Evolutionary conservation across 768 basidiomycete species (phyloP).

Genomic region (Vishniacozyma victoriae): DNA sequence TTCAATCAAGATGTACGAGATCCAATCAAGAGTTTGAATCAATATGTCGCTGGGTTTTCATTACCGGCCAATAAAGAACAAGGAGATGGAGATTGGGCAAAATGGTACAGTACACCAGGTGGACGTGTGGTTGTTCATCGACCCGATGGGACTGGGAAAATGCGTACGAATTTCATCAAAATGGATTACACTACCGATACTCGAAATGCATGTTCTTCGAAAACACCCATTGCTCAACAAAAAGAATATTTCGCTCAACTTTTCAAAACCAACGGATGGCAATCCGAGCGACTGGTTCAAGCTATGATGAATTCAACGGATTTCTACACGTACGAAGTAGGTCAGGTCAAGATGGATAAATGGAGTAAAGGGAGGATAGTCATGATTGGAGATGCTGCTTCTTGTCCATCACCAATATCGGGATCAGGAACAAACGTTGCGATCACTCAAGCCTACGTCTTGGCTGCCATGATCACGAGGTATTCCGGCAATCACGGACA

Average conservation of each 20-base stretch:
- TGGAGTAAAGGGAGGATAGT: conserved; percentile 16
- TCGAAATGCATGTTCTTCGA: too few species aligned
- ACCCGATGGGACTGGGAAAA: conserved; percentile 2
- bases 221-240: too few species aligned
- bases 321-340: conserved; percentile 20
- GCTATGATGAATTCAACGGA: conserved; percentile 13
- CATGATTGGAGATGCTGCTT: conserved; percentile 28
- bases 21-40: conserved; percentile 8
- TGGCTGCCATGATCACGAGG: conserved; percentile 19
- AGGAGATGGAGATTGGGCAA: too few species aligned
- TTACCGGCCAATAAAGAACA: conserved; percentile 4
- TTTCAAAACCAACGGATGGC: conserved; percentile 15
- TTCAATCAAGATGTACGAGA: too few species aligned
- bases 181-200: too few species aligned
- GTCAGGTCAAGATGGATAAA: conserved; percentile 14
- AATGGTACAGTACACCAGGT: conserved; percentile 2
- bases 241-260: too few species aligned
- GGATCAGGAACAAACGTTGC: conserved; percentile 30
- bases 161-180: too few species aligned
- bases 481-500: neutral
- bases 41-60: conserved; percentile 6
- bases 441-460: conserved; percentile 25
- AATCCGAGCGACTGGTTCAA: conserved; percentile 15
- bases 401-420: conserved; percentile 23
- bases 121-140: neutral